Base-by-base conservation (phyloP, 176 grass and related monocot genomes). In the Elaeis guineensis region DNA sequence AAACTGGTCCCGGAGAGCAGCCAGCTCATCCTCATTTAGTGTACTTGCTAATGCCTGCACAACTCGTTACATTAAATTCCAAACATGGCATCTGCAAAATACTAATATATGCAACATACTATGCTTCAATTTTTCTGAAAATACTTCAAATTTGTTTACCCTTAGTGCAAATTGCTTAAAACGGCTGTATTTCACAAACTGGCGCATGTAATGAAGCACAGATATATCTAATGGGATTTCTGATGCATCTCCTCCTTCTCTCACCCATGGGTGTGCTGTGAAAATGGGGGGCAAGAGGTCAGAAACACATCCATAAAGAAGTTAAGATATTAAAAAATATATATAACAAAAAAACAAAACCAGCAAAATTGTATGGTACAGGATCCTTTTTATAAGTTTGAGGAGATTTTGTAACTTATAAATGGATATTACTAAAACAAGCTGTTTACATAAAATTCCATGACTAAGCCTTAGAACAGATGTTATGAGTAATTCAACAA, bases 91-190 rank as follows among this genome's bases (percentile, higher is more conserved):
- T 11, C 52, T 16, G 17, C 25, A 44, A 28, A 14, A 66, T 52
- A 77, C 35, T 44, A 44, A 44, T 44, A 44, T 44, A 44, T 44
- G 35, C 1, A 35, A 35, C 32, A 35, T 11, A 35, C 11, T 35
- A 35, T 35, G 32, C 32, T 44, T 44, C 35, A 44, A 44, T 44
- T 44, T 12, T 44, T 44, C 35, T 12, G 2, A 2, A 44, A 44
- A 12, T 44, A 44, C 5, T 12, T 44, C 35, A 44, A 44, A 44
- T 44, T 44, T 44, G 35, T 14, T 77, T 81, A 96, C 91, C 78
- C 80, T 87, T 51, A 96, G 79, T 77, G 91, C 91, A 79, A 96
- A 90, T 55, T 96, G 91, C 69, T 96, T 96, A 74, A 90, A 96
- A 54, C 91, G 86, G 67, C 83, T 96, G 56, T 90, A 96, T 69